Evolutionary conservation across 1,284 basidiomycete species (phyloP), one percentile per base, ranked within the genome.

Genomic region (Apiotrichum siamense): DNA sequence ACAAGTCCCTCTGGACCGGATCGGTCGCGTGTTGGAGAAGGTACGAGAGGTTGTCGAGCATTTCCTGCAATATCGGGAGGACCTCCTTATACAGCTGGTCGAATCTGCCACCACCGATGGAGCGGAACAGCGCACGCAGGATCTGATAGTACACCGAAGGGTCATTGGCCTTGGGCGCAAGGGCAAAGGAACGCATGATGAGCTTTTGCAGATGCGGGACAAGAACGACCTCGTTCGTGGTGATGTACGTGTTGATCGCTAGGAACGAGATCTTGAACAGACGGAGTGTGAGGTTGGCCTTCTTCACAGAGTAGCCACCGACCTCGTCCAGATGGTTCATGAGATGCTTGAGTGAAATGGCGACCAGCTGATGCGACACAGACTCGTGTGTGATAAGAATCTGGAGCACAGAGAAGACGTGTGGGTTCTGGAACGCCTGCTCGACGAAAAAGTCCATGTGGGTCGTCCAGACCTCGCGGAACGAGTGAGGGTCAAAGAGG

Each of bases 61-160:
- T 91, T 66, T 97, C 93, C 20, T 94, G 94, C 1, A 99, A 80
- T 29, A 98, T 82, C 2, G 97, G 94, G 13, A 97, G 78, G 6
- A 99, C 93, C 66, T 97, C 94, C 69, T 94, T 93, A 78, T 98
- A 99, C 39, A 98, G 77, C 35, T 89, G 79, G 70, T 98, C 96
- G 71, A 97, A 97, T 24, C 89, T 80, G 10, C 94, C 96, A 1
- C 91, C 93, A n/a, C 97, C 96, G 54, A 99, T 98, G 12, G 92
- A 90, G 45, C 94, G 84, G 78, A 99, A 99, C 39, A 99, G 81
- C 0, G 88, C 88, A 47, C 92, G 82, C 13, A 99, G 81, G n/a
- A 98, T 82, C 66, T 92, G 84, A 72, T 92, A 96, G 72, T 97
- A 98, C 69, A 96, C 88, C 3, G 84, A 83, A 1, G 96, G 89